A percentile compares a stretch with the other conserved stretches of the same genome.
Evolutionary conservation across 352 stramenopile genomes (phyloP).

Genomic region (Globisporangium iwayamae): DNA sequence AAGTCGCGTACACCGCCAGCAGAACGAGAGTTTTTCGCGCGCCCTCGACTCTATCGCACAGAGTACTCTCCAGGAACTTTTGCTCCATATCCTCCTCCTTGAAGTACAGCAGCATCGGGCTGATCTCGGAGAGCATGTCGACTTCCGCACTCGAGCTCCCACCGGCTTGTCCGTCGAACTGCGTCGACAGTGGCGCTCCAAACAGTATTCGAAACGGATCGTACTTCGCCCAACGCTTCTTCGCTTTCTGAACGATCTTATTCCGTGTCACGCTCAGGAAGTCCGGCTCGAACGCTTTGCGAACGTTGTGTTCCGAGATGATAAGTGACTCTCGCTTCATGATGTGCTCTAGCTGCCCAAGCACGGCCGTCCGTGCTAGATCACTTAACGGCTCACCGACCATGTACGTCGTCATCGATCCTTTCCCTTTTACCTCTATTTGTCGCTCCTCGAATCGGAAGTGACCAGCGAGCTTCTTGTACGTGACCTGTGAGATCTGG

Average conservation of each 20-base stretch:
- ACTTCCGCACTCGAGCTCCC: constrained; percentile 43
- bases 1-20: constrained; percentile 54
- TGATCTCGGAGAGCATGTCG: constrained; percentile 67
- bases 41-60: constrained; percentile 58
- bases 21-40: constrained; percentile 54
- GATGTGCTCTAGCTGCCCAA: constrained; percentile 66
- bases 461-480: constrained; percentile 72
- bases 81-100: constrained; percentile 68
- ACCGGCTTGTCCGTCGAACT: constrained; percentile 20
- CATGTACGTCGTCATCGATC: constrained; percentile 80
- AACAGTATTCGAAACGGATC: constrained; percentile 51
- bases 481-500: constrained; percentile 80
- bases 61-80: constrained; percentile 67
- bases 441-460: constrained; percentile 79
- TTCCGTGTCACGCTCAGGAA: constrained; percentile 51
- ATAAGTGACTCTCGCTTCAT: constrained; percentile 64
- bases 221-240: constrained; percentile 55
- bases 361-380: constrained; percentile 48
- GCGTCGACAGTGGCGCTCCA: constrained; percentile 36
- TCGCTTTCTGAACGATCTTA: constrained; percentile 44
- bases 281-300: constrained; percentile 44
- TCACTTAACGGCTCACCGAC: constrained; percentile 69
- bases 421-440: constrained; percentile 87
- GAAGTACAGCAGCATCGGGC: constrained; percentile 56
- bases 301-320: constrained; percentile 40